Base-by-base conservation (phyloP, 805 yeast species). In the Candida nemodendra region DNA sequence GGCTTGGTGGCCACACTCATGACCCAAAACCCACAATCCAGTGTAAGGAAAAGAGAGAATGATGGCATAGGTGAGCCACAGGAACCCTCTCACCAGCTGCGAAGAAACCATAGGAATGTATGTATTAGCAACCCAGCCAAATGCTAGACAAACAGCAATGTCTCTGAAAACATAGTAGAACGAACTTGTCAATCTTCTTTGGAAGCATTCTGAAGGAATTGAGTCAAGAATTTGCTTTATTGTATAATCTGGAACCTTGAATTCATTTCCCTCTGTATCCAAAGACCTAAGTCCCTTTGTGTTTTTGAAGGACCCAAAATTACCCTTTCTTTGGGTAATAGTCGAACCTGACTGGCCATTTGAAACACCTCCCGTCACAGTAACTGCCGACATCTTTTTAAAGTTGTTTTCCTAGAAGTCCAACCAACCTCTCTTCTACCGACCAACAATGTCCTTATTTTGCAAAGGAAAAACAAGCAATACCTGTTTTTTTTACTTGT, bases 1-100 rank as follows among this genome's bases (percentile, higher is more conserved):
- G 16, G 95, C 95, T 51, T 79, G 83, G 62, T 86, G 95, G 44
- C 95, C 95, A 70, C 95, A 86, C 64, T 86, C 95, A 64, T 86
- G 95, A 36, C 95, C 93, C 66, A 86, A 57, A 34, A 86, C 83
- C 95, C 95, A 86, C 33, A 81, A 37, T 32, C 95, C 95, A 21
- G 89, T 81, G 41, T 81, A 80, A 43, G 83, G 76, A 38, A 85
- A 65, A 19, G 91, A 88, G 51, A 77, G 76, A 30, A 65, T 56
- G 37, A 71, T 55, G 14, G 78, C 61, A 56, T 83, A 80, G 13
- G 57, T 62, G 27, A 69, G 48, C 91, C 93, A 85, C 32, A 76
- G 73, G 6, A 65, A 57, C 41, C 73, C 72, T 47, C 93, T 72
- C 5, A 70, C 53, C 9, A 58, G 47, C 24, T 53, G 49, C 42